Base-by-base conservation (phyloP, 148 eudicot species). In the Silene conica region DNA sequence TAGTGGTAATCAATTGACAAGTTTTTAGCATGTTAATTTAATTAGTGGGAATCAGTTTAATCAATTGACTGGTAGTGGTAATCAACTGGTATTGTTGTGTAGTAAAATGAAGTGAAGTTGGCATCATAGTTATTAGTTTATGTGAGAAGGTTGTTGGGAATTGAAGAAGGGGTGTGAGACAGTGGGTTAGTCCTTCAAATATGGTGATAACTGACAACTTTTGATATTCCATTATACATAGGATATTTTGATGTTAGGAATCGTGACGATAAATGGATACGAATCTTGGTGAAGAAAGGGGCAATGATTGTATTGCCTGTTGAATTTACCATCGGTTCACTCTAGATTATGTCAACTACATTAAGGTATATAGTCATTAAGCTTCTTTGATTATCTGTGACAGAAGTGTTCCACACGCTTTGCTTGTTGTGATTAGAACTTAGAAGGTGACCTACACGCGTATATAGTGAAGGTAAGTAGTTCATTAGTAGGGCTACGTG, bases 181-280 rank as follows among this genome's bases (percentile, higher is more conserved):
- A 70, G 21, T 23, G 45, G 61, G 46, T n/a, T 34, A 66, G 70
- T 28, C 13, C 52, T n/a, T 6, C 58, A 18, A 15, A 52, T 46
- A n/a, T n/a, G n/a, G n/a, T n/a, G n/a, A n/a, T n/a, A n/a, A n/a
- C n/a, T n/a, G n/a, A n/a, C n/a, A n/a, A n/a, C n/a, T n/a, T n/a
- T n/a, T n/a, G n/a, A n/a, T n/a, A n/a, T n/a, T n/a, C n/a, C n/a
- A n/a, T n/a, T 26, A 14, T 82, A 80, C 73, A n/a, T n/a, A 95
- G 98, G 99, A 66, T 95, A 92, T 73, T 95, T 95, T 86, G 99
- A 95, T 83, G 99, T 92, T 80, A 88, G 99, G 82, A 93, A 90
- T 85, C 75, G 12, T 5, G 76, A 86, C 82, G 99, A 95, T 50
- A 78, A 86, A 63, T 95, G 99, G 99, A 95, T 95, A 56, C 94